Evolutionary conservation across 2,329 filamentous ascomycete genomes (phyloP).

Genomic region (Rugonectria rugulosa): DNA sequence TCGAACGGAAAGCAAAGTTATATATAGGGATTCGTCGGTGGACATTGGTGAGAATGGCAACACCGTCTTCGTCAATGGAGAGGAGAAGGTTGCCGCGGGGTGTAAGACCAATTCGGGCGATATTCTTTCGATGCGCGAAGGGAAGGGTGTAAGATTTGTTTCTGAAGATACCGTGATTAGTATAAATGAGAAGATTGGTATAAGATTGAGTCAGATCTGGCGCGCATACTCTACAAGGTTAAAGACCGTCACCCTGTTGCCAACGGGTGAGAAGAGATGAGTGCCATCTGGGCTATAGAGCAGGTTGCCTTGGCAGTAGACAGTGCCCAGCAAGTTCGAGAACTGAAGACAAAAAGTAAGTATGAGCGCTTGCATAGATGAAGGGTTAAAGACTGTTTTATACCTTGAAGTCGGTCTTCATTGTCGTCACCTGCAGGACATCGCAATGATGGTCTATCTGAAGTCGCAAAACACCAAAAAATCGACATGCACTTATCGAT

Average conservation of each 20-base stretch:
- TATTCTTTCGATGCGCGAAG: slow-evolving; percentile 94
- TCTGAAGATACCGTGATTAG: slow-evolving; percentile 55
- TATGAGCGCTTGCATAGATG: not conserved
- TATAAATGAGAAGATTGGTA: not conserved
- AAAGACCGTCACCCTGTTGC: slow-evolving; percentile 95
- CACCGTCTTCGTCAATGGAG: slow-evolving; percentile 92
- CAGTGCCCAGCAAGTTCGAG: slow-evolving; percentile 96
- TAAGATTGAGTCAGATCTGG: not conserved
- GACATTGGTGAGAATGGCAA: slow-evolving; percentile 91
- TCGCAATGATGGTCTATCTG: slow-evolving; percentile 44
- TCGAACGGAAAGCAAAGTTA: slow-evolving; percentile 92
- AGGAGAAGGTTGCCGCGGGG: slow-evolving; percentile 92
- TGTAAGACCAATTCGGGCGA: slow-evolving; percentile 85
- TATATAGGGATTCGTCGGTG: slow-evolving; percentile 86
- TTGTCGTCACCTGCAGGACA: slow-evolving; percentile 63
- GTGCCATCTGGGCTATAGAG: slow-evolving; percentile 96
- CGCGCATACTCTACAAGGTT: slow-evolving; percentile 85
- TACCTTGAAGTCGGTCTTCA: slow-evolving; percentile 99
- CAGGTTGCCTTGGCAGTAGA: slow-evolving; percentile 97
- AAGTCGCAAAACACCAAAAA: slow-evolving; percentile 43
- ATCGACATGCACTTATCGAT: slow-evolving; percentile 47
- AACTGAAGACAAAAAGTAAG: slow-evolving; percentile 66
- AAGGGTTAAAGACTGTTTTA: slow-evolving; percentile 21
- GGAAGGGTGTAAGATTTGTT: slow-evolving; percentile 88
- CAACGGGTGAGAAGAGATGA: slow-evolving; percentile 93